These are phyloP conservation scores for Polytrichum commune DNA, from an alignment of 225 moss, liverwort and hornwort genomes.

Conservation along the genomic window DNA sequence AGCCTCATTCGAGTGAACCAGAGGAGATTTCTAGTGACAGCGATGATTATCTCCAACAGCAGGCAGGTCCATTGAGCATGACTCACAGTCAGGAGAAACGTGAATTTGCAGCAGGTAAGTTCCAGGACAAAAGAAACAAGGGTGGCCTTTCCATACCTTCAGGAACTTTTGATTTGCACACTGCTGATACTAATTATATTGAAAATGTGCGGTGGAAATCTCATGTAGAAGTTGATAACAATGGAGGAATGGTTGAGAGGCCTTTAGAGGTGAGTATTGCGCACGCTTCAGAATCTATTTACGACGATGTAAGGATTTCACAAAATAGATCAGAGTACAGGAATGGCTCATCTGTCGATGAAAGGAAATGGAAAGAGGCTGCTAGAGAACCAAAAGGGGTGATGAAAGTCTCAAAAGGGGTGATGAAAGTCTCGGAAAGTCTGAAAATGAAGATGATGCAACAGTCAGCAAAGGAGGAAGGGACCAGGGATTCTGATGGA, in stretches of 20 bases:
- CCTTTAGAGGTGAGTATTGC: slow-evolving; percentile 35
- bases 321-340: slow-evolving; percentile 44
- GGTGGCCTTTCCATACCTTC: slow-evolving; percentile 7
- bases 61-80: slow-evolving; percentile 33
- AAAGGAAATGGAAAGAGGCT: slow-evolving; percentile 56
- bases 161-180: slow-evolving; percentile 6
- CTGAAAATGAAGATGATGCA: slow-evolving; percentile 75
- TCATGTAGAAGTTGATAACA: slow-evolving; percentile 45
- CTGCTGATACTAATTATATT: slow-evolving; percentile 18
- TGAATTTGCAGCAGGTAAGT: slow-evolving; percentile 34
- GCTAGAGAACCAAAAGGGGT: slow-evolving; percentile 54
- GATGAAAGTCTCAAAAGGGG: slow-evolving; percentile 47
- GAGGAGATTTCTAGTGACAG: slow-evolving; percentile 73
- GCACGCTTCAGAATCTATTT: slow-evolving; percentile 43
- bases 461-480: slow-evolving; percentile 55
- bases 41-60: slow-evolving; percentile 48
- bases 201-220: slow-evolving; percentile 18
- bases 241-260: slow-evolving; percentile 46
- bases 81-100: slow-evolving; percentile 33
- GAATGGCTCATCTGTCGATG: slow-evolving; percentile 58
- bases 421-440: slow-evolving; percentile 57
- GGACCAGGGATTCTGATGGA: slow-evolving; percentile 62
- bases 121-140: neutral
- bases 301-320: slow-evolving; percentile 38
- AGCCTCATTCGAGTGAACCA: slow-evolving; percentile 50